Evolutionary conservation across 257 asterid species (phyloP), one percentile per base, ranked within the genome.

Genomic region (Gynochthodes officinalis): DNA sequence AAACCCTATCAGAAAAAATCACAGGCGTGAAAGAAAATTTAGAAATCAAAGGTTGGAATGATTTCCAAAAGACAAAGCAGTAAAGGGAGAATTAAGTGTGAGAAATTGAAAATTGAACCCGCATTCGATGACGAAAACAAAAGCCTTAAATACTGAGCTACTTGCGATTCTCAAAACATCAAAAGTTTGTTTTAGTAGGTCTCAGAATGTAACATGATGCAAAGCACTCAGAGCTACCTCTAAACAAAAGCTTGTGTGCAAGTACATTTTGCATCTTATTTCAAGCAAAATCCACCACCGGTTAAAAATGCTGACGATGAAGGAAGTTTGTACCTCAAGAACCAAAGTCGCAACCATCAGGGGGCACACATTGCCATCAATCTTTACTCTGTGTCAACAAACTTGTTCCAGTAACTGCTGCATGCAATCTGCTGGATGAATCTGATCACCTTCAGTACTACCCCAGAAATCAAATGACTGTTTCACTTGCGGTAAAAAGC

Each of bases 331-430:
- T 85, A 93, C 97, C 97, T 93, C 98, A 49, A 93, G 90, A 64
- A 88, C 96, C 82, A 93, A 84, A 79, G 87, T 77, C 12, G 98
- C 91, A 55, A 93, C 97, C 95, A 93, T 88, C 32, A 87, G 97
- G n/a, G 98, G 87, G 87, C 94, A 86, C 63, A 93, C 95, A 69
- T 91, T 93, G 82, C 98, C 97, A 82, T 93, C 98, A 32, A 90
- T 80, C 67, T 93, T 93, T 52, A 93, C 98, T 88, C 72, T 85
- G 69, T 92, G 95, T 54, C 82, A 97, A 78, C 98, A 79, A 62
- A 92, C 97, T 84, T 89, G 79, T 82, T 92, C 98, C 33, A 92
- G 97, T 79, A 92, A 67, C 48, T 90, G 91, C 23, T 79, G 89
- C 89, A 92, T 89, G 86, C 98, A 92, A 74, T 92, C 98, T 7